Conservation (phyloP, 176 grass and related monocot species). For the Ensete ventricosum region DNA sequence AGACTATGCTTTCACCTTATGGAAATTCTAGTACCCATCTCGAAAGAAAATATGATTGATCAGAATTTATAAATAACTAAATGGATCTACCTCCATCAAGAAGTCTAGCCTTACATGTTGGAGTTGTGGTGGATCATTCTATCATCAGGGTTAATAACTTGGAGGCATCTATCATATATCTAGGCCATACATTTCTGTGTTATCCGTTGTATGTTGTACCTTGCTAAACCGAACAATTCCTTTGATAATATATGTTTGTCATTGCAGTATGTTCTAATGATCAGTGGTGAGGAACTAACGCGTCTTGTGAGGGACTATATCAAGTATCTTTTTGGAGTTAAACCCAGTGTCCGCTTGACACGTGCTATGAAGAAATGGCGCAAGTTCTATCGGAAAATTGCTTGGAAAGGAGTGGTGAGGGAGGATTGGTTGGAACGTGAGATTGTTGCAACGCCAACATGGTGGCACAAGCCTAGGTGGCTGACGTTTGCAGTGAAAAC, state of each 20-base stretch:
- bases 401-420: slow-evolving; percentile 20
- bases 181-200: too few relatives aligned
- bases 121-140: too few relatives aligned
- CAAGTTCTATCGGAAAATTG: slow-evolving; percentile 26
- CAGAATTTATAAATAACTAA: too few relatives aligned
- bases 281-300: slow-evolving; percentile 63
- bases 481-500: slow-evolving; percentile 15
- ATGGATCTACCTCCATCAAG: too few relatives aligned
- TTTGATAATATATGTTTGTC: not conserved
- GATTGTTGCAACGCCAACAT: slow-evolving; percentile 16
- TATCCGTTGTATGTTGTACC: too few relatives aligned
- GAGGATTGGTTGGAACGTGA: slow-evolving; percentile 20
- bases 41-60: too few relatives aligned
- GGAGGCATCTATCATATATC: too few relatives aligned
- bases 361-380: slow-evolving; percentile 40
- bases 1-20: too few relatives aligned
- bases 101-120: too few relatives aligned
- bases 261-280: slow-evolving; percentile 64
- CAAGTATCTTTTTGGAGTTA: slow-evolving; percentile 53
- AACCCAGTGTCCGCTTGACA: slow-evolving; percentile 45
- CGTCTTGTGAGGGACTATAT: slow-evolving; percentile 66
- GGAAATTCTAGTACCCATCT: too few relatives aligned
- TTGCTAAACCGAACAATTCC: too few relatives aligned
- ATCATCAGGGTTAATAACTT: too few relatives aligned
- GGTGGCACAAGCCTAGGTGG: slow-evolving; percentile 34